Evolutionary conservation across 2,329 filamentous ascomycete species (phyloP).

Genomic region (Colletotrichum limetticola): DNA sequence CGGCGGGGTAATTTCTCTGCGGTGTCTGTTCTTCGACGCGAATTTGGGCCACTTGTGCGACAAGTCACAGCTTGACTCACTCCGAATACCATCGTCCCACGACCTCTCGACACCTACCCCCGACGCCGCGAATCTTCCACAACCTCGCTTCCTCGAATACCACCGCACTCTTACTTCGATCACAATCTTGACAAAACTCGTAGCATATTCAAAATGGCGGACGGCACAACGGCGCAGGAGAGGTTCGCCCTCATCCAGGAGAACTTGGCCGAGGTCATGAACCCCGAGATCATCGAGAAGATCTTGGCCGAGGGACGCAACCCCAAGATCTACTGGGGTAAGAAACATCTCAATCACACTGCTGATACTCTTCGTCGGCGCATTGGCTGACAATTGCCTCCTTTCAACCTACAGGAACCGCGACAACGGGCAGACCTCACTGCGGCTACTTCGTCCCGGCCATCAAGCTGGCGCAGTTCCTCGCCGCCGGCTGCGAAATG

Average conservation of each 20-base stretch:
- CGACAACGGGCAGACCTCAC: slow-evolving; percentile 88
- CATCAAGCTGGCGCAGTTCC: slow-evolving; percentile 89
- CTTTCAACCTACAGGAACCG: slow-evolving; percentile 64
- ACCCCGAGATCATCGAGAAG: slow-evolving; percentile 83
- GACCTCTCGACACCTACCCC: not conserved
- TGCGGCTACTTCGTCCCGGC: slow-evolving; percentile 90
- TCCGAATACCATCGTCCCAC: not conserved
- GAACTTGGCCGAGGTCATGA: slow-evolving; percentile 85
- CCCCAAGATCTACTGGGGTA: slow-evolving; percentile 87
- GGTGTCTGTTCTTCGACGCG: slow-evolving; percentile 5
- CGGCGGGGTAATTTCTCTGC: slow-evolving; percentile 36
- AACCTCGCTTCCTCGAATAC: not conserved
- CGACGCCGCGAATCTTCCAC: not conserved
- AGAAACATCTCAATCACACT: slow-evolving; percentile 23
- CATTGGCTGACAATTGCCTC: slow-evolving; percentile 26
- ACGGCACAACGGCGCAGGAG: slow-evolving; percentile 60
- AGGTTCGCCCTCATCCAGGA: slow-evolving; percentile 80
- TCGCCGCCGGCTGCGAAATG: slow-evolving; percentile 85
- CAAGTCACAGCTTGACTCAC: slow-evolving; percentile 31
- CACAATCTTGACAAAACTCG: not conserved
- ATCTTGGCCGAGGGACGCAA: slow-evolving; percentile 76
- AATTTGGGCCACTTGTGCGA: slow-evolving; percentile 26
- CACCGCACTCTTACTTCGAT: not conserved
- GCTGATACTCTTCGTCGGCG: not conserved
- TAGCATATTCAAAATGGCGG: slow-evolving; percentile 36